Base-by-base conservation (phyloP, 139 green algal species). In the Coelastrella sp. region DNA sequence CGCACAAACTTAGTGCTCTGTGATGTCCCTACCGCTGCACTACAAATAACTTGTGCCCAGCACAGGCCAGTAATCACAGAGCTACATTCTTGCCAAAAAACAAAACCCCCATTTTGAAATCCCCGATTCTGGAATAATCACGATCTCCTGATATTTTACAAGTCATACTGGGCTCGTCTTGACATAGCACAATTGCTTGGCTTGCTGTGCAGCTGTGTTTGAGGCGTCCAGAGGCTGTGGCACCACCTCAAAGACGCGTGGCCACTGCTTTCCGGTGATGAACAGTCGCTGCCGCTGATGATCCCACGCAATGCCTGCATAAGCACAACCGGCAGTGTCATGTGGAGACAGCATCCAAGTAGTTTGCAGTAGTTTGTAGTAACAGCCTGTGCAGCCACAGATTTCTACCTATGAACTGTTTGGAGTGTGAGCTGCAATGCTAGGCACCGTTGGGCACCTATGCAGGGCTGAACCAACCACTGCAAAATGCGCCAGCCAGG, bases 221-320 rank as follows among this genome's bases (percentile, higher is more conserved):
- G 58, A 83, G 15, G 70, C 72, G 63, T 76, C 68, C 68, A 87
- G 73, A 22, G 88, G 79, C 89, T 87, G 63, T 7, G 84, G 27
- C 59, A 92, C 74, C 0, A 96, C 57, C 81, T 98, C 92, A 88
- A 96, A 98, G 14, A 97, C 79, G 20, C 85, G 82, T 6, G 94
- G 93, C 97, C 97, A 98, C 49, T 95, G 91, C 91, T 98, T 98
- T 65, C 96, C 97, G 4, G 97, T 99, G 7, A 99, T 87, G 81
- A 97, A 99, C 12, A 99, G 49, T 25, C 96, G 92, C 87, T 92
- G 82, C 0, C 75, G 73, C 17, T 74, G 12, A 12, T 81, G n/a
- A 90, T 99, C 97, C 80, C 93, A 99, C 0, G 97, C 97, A 59
- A 99, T 99, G 63, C 97, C 96, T 97, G 93, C 91, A 89, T 19